Evolutionary conservation across 176 grass and related monocot genomes (phyloP), one percentile per base, ranked within the genome.

Genomic region (Triticum turgidum): DNA sequence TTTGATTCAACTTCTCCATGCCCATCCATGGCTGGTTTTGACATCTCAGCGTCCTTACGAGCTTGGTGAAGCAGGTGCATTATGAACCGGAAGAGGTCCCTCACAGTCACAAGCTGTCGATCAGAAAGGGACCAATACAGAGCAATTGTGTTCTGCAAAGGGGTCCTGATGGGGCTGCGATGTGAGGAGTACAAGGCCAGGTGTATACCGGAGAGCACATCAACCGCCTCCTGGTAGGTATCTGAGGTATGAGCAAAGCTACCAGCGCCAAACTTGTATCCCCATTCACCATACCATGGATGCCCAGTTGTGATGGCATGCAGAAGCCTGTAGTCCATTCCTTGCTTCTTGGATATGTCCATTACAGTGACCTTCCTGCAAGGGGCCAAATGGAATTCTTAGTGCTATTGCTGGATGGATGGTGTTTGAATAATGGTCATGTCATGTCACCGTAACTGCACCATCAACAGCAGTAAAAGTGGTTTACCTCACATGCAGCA

Each of bases 231-330:
- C 7, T 85, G 80, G 78, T 96, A 99, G 1, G 97, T 86, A 10
- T 87, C 91, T 7, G 87, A 88, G 54, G 88, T 94, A 12, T 94
- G 92, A 24, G 88, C 94, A 83, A 92, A 99, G 82, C 97, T 96
- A 58, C 97, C 97, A 24, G 97, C 92, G 4, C 97, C 97, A 17
- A 99, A 99, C 73, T 91, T 92, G 65, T 99, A 99, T 25, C 97
- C 97, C 97, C 97, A 99, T 63, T 96, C 88, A 7, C 97, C 97
- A 4, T 99, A 99, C 97, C 97, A 99, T 2, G 97, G 87, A 83
- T 92, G 92, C 11, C 94, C 97, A 67, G 21, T 85, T 25, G 85
- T 99, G 75, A 99, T 89, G 12, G 90, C 90, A 38, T 99, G 94
- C 9, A 99, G 85, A 51, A 99, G 90, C 10, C 97, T 90, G 56